Evolutionary conservation across 495 filamentous ascomycete species (phyloP), one percentile per base, ranked within the genome.

Genomic region (Cairneyella variabilis): DNA sequence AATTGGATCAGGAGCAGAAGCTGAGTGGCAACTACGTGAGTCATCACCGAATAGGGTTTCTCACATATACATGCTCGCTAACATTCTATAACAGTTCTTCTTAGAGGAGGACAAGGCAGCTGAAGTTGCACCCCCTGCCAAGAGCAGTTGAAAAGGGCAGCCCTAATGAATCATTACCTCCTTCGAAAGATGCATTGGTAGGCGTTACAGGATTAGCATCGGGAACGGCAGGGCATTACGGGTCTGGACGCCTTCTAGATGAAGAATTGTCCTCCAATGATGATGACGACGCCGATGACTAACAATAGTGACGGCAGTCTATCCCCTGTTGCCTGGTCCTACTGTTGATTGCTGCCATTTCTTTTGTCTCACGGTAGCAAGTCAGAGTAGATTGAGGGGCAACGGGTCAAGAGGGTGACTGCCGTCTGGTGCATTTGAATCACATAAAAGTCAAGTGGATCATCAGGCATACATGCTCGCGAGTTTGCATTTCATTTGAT

Each of bases 1-100:
- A 97, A 72, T 75, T 96, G 59, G 93, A 98, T 69, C 91, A 96
- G 67, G 93, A 97, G 65, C 93, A 98, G 77, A 98, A 98, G 80
- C 61, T 91, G 62, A 73, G 67, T 58, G 93, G 93, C 57, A 97
- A 97, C 72, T 97, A 86, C 75, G 86, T 89, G 78, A 79, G 84
- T 80, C 16, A 2, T 3, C 38, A 47, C 20, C 9, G 22, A 41
- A 51, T 27, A 38, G 40, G 20, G 6, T 20, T 41, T 8, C 1
- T 26, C 14, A 14, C 32, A 18, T 18, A 32, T 14, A 2, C 26
- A 5, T 6, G 12, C 22, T 10, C 20, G 16, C 56, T 63, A 51
- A 58, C 40, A 51, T 42, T 30, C 12, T 21, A n/a, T 23, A 21
- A 25, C 28, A 65, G 63, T 65, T 65, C 60, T 65, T 65, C 60